A percentile compares a stretch with the other conserved stretches of the same genome.
These are phyloP conservation scores for Macrocystidia cucumis DNA, from an alignment of 1,284 basidiomycete genomes.

Conservation along the genomic window DNA sequence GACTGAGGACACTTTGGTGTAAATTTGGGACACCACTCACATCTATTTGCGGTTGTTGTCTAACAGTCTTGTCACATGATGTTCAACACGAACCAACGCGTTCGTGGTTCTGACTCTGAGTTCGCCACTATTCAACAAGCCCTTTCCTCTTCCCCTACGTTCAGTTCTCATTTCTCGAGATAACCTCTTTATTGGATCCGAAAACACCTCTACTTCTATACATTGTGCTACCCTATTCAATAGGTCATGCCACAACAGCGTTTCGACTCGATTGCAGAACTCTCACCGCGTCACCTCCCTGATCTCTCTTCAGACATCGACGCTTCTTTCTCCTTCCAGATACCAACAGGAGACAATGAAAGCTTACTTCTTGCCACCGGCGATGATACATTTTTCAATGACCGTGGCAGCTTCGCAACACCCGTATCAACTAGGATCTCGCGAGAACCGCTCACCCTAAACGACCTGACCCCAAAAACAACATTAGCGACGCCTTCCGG, in stretches of 20 bases:
- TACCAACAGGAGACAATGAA: conserved; percentile 26
- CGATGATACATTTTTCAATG: conserved; percentile 30
- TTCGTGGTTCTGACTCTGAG: too few relatives aligned
- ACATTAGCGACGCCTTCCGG: conserved; percentile 1
- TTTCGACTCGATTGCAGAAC: conserved; percentile 19
- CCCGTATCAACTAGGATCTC: conserved; percentile 16
- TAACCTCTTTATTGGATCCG: too few relatives aligned
- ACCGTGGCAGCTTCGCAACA: conserved; percentile 25
- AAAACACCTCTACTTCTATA: too few relatives aligned
- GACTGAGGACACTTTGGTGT: too few relatives aligned
- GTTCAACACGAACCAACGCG: too few relatives aligned
- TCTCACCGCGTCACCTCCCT: conserved; percentile 40
- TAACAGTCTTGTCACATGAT: too few relatives aligned
- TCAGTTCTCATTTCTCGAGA: too few relatives aligned
- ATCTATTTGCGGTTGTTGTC: too few relatives aligned
- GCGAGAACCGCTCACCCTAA: conserved; percentile 22
- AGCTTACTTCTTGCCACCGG: conserved; percentile 34
- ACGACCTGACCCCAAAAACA: conserved; percentile 28
- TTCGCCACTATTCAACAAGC: too few relatives aligned
- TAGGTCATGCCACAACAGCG: conserved; percentile 8
- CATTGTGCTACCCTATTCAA: too few relatives aligned
- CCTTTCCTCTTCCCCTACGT: too few relatives aligned
- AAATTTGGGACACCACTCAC: too few relatives aligned
- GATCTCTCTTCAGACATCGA: conserved; percentile 39
- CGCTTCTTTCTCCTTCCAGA: conserved; percentile 43